These are phyloP conservation scores for Leishmania tarentolae DNA, from an alignment of 208 protist genomes.

Conservation along the genomic window DNA sequence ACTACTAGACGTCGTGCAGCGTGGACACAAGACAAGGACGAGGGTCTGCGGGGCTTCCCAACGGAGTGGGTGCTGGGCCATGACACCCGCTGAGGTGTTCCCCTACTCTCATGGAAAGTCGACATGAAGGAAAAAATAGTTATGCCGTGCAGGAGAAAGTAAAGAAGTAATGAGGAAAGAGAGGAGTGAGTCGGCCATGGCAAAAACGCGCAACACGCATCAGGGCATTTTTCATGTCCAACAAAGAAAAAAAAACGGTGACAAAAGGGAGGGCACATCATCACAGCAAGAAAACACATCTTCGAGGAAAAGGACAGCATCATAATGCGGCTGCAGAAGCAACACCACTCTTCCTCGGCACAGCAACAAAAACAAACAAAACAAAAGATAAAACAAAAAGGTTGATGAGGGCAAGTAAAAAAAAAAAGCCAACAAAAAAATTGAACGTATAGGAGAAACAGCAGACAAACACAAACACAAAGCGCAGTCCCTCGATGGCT, in stretches of 20 bases:
- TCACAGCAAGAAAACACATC: not conserved
- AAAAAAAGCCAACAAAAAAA: not conserved
- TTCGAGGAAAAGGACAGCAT: not conserved
- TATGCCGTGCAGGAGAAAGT: not conserved
- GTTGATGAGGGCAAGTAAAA: not conserved
- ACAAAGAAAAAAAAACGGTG: slow-evolving; percentile 1
- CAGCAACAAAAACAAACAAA: not conserved
- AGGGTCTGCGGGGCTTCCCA: too few relatives aligned
- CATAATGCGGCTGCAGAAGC: not conserved
- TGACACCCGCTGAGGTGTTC: not conserved
- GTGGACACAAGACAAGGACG: too few relatives aligned
- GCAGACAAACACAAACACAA: not conserved
- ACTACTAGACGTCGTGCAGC: too few relatives aligned
- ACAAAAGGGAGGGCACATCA: not conserved
- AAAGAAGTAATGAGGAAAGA: not conserved
- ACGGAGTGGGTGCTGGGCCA: not conserved
- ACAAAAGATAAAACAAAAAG: not conserved
- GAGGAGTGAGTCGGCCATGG: not conserved
- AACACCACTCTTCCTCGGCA: not conserved
- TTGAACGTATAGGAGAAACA: too few relatives aligned
- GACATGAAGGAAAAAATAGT: too few relatives aligned
- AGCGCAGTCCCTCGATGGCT: not conserved
- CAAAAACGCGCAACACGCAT: not conserved
- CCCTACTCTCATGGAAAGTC: not conserved
- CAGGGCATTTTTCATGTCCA: not conserved